Evolutionary conservation across 2,329 filamentous ascomycete genomes (phyloP).

Genomic region (Ascochyta fabae): DNA sequence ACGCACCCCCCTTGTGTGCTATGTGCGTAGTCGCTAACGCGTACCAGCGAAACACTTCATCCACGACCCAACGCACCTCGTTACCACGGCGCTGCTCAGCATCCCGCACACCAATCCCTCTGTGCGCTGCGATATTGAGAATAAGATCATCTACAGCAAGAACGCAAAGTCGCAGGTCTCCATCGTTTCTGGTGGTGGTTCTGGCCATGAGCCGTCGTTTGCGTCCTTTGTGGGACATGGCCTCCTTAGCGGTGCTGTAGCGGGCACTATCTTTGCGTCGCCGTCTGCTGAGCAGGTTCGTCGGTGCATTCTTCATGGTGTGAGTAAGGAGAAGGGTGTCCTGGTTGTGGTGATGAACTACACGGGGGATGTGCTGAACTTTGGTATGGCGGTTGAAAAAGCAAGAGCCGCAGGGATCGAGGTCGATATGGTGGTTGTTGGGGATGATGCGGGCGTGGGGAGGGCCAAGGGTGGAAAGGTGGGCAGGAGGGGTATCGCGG

Average conservation of each 20-base stretch:
- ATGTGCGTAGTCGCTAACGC: not conserved
- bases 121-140: slow-evolving; percentile 74
- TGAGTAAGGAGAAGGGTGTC: slow-evolving; percentile 75
- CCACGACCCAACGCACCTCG: slow-evolving; percentile 79
- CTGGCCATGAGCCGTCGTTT: slow-evolving; percentile 89
- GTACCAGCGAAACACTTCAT: slow-evolving; percentile 80
- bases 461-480: slow-evolving; percentile 86
- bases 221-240: slow-evolving; percentile 83
- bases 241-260: slow-evolving; percentile 79
- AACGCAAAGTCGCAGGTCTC: slow-evolving; percentile 66
- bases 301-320: slow-evolving; percentile 73
- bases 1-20: too few relatives aligned
- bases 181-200: slow-evolving; percentile 86
- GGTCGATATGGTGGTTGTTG: slow-evolving; percentile 89
- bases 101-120: slow-evolving; percentile 85
- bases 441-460: slow-evolving; percentile 90
- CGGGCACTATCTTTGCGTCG: slow-evolving; percentile 85
- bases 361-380: slow-evolving; percentile 79
- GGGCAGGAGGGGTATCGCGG: slow-evolving; percentile 86
- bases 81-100: slow-evolving; percentile 76
- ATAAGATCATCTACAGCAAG: slow-evolving; percentile 69
- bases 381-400: slow-evolving; percentile 92
- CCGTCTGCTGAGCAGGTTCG: slow-evolving; percentile 84
- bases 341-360: slow-evolving; percentile 97
- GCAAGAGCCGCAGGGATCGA: slow-evolving; percentile 77